Conservation (phyloP, 176 grass and related monocot genomes). For the Ampelocalamus luodianensis region DNA sequence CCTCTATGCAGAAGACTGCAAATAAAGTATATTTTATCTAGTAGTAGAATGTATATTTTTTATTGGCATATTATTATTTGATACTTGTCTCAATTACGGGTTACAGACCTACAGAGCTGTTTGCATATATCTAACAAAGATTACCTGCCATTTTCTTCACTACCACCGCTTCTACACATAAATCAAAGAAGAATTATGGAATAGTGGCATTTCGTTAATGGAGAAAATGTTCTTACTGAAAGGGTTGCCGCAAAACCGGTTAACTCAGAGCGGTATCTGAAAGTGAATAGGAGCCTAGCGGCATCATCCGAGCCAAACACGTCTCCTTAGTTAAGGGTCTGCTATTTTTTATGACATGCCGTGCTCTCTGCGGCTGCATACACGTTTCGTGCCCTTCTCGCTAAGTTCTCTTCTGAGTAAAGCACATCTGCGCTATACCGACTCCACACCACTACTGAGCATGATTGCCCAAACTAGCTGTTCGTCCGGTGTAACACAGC, state of each 20-base stretch:
- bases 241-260: neutral
- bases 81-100: neutral
- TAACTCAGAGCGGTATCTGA: neutral
- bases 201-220: too few relatives aligned
- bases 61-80: slow-evolving; percentile 7
- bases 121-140: slow-evolving; percentile 24
- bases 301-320: slow-evolving; percentile 8
- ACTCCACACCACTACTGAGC: too few relatives aligned
- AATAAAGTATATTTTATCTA: slow-evolving; percentile 56
- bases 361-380: too few relatives aligned
- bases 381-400: too few relatives aligned
- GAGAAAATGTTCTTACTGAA: too few relatives aligned
- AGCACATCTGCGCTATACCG: too few relatives aligned
- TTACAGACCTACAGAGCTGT: slow-evolving; percentile 1
- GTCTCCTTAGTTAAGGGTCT: neutral
- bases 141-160: neutral
- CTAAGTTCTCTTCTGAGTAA: too few relatives aligned
- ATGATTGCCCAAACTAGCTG: too few relatives aligned
- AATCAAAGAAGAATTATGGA: too few relatives aligned
- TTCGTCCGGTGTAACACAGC: too few relatives aligned
- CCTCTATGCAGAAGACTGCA: slow-evolving; percentile 41
- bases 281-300: neutral
- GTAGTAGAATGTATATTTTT: slow-evolving; percentile 45
- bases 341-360: too few relatives aligned
- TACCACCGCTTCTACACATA: too few relatives aligned